Percentiles rank a stretch among this genome's conserved stretches.
phyloP scores from a whole-genome alignment of 78 protist species.

The Cavenderia fasciculata region DNA sequence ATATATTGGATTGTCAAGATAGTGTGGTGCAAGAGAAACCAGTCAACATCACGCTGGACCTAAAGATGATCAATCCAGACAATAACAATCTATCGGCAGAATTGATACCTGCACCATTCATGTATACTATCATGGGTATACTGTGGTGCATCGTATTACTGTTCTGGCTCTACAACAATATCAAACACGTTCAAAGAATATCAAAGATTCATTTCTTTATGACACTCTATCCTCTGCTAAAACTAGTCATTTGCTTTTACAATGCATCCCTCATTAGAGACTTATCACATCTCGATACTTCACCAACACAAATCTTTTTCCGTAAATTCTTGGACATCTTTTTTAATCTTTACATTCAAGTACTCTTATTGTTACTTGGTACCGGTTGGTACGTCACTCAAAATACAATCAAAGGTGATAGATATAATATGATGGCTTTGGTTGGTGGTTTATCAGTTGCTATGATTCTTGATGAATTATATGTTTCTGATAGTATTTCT shows the following conservation, averaged over 20 bases:
- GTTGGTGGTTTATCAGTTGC: neutral
- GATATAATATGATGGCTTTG: neutral
- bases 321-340: neutral
- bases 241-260: neutral
- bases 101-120: conserved; percentile 1
- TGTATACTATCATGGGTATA: neutral
- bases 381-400: neutral
- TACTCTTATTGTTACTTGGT: neutral
- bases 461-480: neutral
- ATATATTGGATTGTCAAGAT: neutral
- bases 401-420: neutral
- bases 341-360: neutral
- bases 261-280: too few relatives aligned
- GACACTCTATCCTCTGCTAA: neutral
- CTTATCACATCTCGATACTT: too few relatives aligned
- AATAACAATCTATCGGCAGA: neutral
- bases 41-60: neutral
- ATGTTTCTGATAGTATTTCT: neutral
- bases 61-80: neutral
- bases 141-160: neutral
- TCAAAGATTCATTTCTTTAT: neutral
- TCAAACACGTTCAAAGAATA: neutral
- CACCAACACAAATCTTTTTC: neutral
- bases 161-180: neutral
- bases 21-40: too few relatives aligned